Percentiles rank a stretch among this genome's conserved stretches.
Conservation (phyloP, 345 rosid genomes). For the Turritis glabra region DNA sequence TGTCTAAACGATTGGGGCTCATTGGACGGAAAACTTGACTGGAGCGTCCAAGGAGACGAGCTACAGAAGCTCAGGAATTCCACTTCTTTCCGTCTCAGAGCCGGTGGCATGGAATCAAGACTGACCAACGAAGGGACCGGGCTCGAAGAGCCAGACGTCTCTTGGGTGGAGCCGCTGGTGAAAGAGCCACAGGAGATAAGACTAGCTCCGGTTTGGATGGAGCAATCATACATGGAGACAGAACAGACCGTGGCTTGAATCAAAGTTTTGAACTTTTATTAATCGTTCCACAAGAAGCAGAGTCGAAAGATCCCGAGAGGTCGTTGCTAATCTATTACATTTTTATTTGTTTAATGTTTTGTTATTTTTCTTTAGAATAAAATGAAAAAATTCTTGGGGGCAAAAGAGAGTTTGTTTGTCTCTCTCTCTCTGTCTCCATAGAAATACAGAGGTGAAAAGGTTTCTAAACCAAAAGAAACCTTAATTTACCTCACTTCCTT, state of each 20-base stretch:
- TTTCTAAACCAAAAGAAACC: conserved; percentile 29
- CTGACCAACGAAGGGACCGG: conserved; percentile 9
- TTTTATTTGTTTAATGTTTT: conserved; percentile 31
- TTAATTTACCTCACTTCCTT: conserved; percentile 23
- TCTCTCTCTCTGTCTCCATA: conserved; percentile 32
- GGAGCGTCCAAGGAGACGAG: conserved; percentile 78
- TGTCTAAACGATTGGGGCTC: conserved; percentile 68
- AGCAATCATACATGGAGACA: conserved; percentile 75
- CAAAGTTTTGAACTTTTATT: conserved; percentile 29
- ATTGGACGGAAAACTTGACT: conserved; percentile 76
- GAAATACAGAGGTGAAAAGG: conserved; percentile 33
- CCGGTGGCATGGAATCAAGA: conserved; percentile 40
- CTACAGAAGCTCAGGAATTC: conserved; percentile 68
- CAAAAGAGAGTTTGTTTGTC: conserved; percentile 21
- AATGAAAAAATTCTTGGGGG: neutral
- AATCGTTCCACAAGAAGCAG: conserved; percentile 26
- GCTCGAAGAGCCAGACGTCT: conserved; percentile 64
- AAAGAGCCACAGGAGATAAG: conserved; percentile 50
- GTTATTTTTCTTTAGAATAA: conserved; percentile 31
- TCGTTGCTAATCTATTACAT: conserved; percentile 36
- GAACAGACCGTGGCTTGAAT: conserved; percentile 75
- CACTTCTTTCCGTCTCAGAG: conserved; percentile 61
- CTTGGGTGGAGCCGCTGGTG: conserved; percentile 76
- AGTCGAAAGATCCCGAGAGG: conserved; percentile 16
- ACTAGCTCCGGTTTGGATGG: conserved; percentile 68